Conservation (phyloP, 202 grass and related monocot genomes). For the Zoysia matrella region DNA sequence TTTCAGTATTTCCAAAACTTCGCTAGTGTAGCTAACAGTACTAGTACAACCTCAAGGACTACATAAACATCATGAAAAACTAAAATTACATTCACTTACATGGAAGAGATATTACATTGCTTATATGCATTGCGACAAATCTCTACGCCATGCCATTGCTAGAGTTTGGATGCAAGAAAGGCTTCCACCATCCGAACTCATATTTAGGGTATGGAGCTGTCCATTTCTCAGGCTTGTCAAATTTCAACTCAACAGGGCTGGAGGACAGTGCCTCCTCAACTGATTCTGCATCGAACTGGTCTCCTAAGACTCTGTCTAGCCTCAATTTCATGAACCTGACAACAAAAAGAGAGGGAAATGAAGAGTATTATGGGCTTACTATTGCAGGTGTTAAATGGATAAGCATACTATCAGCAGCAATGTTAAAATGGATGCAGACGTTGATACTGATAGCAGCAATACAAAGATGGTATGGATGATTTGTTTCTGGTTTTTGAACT, state of each 20-base stretch:
- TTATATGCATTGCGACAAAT: background rate
- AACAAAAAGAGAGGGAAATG: slow-evolving; percentile 21
- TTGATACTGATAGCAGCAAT: background rate
- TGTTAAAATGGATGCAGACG: background rate
- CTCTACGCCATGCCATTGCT: slow-evolving; percentile 59
- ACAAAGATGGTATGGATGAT: background rate
- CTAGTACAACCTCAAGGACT: slow-evolving; percentile 41
- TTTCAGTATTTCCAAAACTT: slow-evolving; percentile 49
- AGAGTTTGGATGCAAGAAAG: slow-evolving; percentile 69
- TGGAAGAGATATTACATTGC: slow-evolving; percentile 33
- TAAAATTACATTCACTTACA: slow-evolving; percentile 48
- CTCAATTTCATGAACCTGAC: slow-evolving; percentile 94
- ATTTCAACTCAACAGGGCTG: slow-evolving; percentile 73
- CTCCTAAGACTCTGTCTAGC: slow-evolving; percentile 79
- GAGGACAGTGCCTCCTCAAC: slow-evolving; percentile 71
- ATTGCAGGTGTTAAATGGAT: slow-evolving; percentile 8
- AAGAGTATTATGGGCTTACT: slow-evolving; percentile 22
- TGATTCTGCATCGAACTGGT: slow-evolving; percentile 74
- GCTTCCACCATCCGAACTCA: slow-evolving; percentile 90
- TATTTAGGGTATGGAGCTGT: slow-evolving; percentile 90
- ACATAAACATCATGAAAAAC: slow-evolving; percentile 44
- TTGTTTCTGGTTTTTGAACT: background rate
- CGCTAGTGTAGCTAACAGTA: slow-evolving; percentile 55
- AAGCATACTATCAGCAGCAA: background rate
- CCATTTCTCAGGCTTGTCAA: slow-evolving; percentile 84